Evolutionary conservation across 768 basidiomycete genomes (phyloP), one percentile per base, ranked within the genome.

Genomic region (Imleria badia): DNA sequence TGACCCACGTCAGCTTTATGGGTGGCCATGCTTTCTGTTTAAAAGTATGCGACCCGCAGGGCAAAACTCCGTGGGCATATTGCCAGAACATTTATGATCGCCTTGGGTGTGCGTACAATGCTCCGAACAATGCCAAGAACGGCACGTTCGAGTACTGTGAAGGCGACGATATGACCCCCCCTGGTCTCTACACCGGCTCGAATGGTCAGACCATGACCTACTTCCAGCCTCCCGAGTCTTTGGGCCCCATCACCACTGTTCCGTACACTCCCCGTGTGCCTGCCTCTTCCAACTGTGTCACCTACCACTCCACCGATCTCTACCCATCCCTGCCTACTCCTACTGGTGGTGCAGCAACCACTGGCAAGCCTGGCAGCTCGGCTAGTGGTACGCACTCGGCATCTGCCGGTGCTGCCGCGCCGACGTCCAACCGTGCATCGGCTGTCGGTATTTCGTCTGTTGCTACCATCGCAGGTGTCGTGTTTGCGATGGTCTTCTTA

Each of bases 71-170:
- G 0, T 72, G 74, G 5, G 64, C 73, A n/a, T 79, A 68, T 61
- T 91, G 90, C 74, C 74, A 88, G 67, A 85, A 93, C 76, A 79
- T 83, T 56, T 86, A 75, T 55, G 89, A 91, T 65, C 86, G 85
- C 53, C 84, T 90, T 47, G 91, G 91, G 11, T 86, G 87, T 60
- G 63, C 57, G 3, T 91, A 84, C 76, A 92, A 91, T 66, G 85
- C 81, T 17, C 90, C 90, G 15, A 83, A 80, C 67, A 70, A 74
- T 33, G 86, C 86, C 34, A 66, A 77, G 45, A 74, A 84, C 42
- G 80, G 78, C 29, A 74, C 75, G 0, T 92, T 89, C 72, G 81
- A 83, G 54, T 72, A 76, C 9, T 93, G 91, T 73, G 65, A 79
- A 10, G 82, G 83, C 22, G 86, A 89, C n/a, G 74, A 81, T 64